Conservation (phyloP, 2,329 filamentous ascomycete genomes). For the Aspergillus latus region DNA sequence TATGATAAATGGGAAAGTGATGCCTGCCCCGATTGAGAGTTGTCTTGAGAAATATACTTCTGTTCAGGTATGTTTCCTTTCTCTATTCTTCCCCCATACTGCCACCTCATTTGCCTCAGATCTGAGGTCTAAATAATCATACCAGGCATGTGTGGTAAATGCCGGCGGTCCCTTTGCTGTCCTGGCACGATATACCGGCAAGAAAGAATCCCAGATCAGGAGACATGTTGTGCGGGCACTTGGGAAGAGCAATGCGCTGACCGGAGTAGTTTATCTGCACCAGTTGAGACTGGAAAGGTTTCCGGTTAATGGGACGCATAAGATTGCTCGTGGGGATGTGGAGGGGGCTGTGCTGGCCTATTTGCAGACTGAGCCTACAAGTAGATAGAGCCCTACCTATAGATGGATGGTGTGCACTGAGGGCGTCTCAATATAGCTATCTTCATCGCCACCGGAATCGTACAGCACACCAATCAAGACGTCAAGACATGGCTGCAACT, state of each 20-base stretch:
- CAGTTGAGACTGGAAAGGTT: neutral
- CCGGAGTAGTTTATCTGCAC: neutral
- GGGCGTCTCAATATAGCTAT: too few species aligned
- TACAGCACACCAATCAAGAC: too few species aligned
- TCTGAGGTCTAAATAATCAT: neutral
- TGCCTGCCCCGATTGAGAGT: constrained; percentile 3
- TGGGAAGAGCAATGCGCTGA: neutral
- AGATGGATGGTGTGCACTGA: too few species aligned
- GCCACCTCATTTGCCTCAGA: too few species aligned
- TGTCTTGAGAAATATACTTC: neutral
- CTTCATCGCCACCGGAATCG: too few species aligned
- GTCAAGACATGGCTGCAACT: too few species aligned
- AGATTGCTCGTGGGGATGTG: neutral
- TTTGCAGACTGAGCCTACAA: neutral
- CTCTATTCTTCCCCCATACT: too few species aligned
- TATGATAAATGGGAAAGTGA: neutral
- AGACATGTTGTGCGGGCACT: neutral
- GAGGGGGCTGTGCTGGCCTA: neutral
- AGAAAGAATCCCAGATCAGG: neutral
- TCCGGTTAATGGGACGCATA: constrained; percentile 6
- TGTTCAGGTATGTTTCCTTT: neutral
- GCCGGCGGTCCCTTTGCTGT: neutral
- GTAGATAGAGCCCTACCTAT: too few species aligned
- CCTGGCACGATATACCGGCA: neutral
- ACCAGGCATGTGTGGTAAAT: constrained; percentile 2